phyloP scores from a whole-genome alignment of 345 rosid genomes.

The Erucastrum elatum region DNA sequence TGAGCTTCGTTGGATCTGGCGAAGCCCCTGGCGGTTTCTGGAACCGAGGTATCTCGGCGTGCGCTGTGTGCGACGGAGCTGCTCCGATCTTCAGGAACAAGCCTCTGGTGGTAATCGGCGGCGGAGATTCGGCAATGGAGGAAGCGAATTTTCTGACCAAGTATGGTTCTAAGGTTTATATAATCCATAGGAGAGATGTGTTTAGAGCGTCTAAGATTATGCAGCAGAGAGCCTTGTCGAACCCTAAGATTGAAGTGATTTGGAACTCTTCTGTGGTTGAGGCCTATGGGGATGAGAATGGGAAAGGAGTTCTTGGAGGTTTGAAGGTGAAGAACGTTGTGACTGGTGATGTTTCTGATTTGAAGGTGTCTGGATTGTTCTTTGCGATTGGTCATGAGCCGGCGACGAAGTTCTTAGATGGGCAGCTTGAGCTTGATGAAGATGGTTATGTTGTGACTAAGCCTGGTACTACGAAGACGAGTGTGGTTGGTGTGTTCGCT shows the following conservation, averaged over 20 bases:
- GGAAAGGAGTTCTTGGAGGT: conserved; percentile 58
- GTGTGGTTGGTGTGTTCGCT: conserved; percentile 83
- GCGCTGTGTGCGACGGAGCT: conserved; percentile 98
- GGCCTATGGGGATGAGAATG: conserved; percentile 58
- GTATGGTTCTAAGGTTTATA: conserved; percentile 85
- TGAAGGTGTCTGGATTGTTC: conserved; percentile 83
- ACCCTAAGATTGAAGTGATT: conserved; percentile 81
- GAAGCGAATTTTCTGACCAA: conserved; percentile 88
- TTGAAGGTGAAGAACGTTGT: conserved; percentile 77
- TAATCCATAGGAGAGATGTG: conserved; percentile 76
- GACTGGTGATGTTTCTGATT: conserved; percentile 63
- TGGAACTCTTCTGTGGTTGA: conserved; percentile 80
- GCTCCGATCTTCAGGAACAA: conserved; percentile 85
- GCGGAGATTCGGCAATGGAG: conserved; percentile 99
- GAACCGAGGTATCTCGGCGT: conserved; percentile 94
- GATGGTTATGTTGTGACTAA: conserved; percentile 82
- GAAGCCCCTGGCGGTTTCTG: conserved; percentile 59
- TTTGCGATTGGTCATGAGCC: conserved; percentile 99
- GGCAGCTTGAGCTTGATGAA: conserved; percentile 74
- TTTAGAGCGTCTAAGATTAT: conserved; percentile 97
- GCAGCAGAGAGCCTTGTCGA: conserved; percentile 65
- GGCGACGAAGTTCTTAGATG: conserved; percentile 85
- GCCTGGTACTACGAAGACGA: conserved; percentile 85
- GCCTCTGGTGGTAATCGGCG: conserved; percentile 89
- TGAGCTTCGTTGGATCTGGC: conserved; percentile 67